These are phyloP conservation scores for Leccinellum rugosiceps DNA, from an alignment of 768 basidiomycete species.

Conservation along the genomic window DNA sequence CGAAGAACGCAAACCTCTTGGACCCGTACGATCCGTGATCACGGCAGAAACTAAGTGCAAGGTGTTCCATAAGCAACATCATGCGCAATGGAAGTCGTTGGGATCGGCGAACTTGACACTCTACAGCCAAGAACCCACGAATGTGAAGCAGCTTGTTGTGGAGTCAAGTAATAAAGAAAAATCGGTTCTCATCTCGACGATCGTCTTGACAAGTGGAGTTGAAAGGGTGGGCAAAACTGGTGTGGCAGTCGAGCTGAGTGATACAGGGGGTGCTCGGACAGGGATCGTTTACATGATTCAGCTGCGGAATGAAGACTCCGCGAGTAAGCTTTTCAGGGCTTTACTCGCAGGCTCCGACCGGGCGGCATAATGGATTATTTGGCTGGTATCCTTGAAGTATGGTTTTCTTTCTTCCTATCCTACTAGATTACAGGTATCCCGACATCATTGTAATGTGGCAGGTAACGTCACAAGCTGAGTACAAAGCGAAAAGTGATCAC, in stretches of 20 bases:
- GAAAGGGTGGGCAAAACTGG: conserved; percentile 99
- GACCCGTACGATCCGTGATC: conserved; percentile 73
- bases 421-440: conserved; percentile 3
- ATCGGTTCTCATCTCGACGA: conserved; percentile 86
- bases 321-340: conserved; percentile 80
- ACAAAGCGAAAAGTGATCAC: conserved; percentile 82
- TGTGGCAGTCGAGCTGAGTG: conserved; percentile 92
- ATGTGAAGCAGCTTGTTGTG: conserved; percentile 95
- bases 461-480: conserved; percentile 47
- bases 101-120: conserved; percentile 86
- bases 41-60: conserved; percentile 97
- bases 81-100: conserved; percentile 97
- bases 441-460: conserved; percentile 5
- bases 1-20: conserved; percentile 49
- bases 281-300: conserved; percentile 98
- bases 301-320: conserved; percentile 82
- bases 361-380: conserved; percentile 26
- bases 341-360: conserved; percentile 87
- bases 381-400: not conserved
- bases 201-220: conserved; percentile 93
- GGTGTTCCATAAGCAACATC: conserved; percentile 91
- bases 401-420: conserved; percentile 1
- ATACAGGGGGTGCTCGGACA: conserved; percentile 77
- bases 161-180: conserved; percentile 78
- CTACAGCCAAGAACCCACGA: conserved; percentile 80